phyloP scores from a whole-genome alignment of 2,329 filamentous ascomycete species.

The Helicocarpus griseus region DNA sequence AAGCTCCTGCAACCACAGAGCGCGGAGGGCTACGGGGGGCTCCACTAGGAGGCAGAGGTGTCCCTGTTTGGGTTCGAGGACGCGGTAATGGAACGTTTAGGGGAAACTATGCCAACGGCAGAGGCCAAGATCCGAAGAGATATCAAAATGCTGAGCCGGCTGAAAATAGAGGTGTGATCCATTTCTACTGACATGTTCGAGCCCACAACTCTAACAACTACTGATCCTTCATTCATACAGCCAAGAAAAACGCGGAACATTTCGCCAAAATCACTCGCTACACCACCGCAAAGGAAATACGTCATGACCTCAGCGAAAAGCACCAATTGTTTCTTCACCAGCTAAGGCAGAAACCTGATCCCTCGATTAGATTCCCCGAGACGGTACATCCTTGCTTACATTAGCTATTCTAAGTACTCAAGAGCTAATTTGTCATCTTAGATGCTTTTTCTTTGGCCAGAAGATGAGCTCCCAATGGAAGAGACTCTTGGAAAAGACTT shows the following conservation, averaged over 20 bases:
- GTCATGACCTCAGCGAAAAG: conserved; percentile 16
- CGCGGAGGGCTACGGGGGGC: background rate
- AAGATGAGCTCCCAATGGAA: conserved; percentile 30
- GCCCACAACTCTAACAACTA: background rate
- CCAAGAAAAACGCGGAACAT: conserved; percentile 15
- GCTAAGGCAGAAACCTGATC: conserved; percentile 20
- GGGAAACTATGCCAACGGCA: background rate
- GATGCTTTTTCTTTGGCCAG: conserved; percentile 38
- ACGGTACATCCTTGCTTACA: conserved; percentile 15
- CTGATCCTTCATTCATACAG: background rate
- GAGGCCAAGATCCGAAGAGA: background rate
- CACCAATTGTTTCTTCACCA: conserved; percentile 16
- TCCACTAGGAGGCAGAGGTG: background rate
- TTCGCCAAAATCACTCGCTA: conserved; percentile 19
- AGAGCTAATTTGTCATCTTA: conserved; percentile 7
- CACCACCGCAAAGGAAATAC: conserved; percentile 18
- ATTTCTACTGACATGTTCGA: background rate
- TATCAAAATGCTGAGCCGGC: background rate
- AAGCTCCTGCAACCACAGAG: background rate
- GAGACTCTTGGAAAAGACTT: conserved; percentile 32
- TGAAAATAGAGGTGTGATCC: background rate
- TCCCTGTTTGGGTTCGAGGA: conserved; percentile 1
- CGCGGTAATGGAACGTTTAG: background rate
- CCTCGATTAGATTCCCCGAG: conserved; percentile 16
- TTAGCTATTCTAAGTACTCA: background rate